Evolutionary conservation across 257 asterid genomes (phyloP).

Genomic region (Petrea volubilis): DNA sequence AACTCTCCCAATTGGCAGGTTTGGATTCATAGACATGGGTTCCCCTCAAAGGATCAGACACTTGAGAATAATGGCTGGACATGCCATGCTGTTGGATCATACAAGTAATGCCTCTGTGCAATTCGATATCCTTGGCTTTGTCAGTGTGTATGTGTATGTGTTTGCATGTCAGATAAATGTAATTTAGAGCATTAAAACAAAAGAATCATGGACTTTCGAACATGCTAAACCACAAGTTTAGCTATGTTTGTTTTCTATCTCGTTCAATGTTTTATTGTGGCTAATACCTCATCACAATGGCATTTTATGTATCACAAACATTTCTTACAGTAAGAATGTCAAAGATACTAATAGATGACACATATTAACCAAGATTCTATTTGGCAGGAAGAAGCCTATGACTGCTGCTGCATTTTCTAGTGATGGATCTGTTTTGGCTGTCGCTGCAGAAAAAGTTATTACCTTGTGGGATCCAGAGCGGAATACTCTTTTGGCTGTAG

Average conservation of each 20-base stretch:
- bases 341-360: background rate
- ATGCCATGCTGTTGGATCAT: constrained; percentile 97
- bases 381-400: constrained; percentile 84
- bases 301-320: background rate
- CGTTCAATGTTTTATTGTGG: background rate
- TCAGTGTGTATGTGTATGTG: background rate
- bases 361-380: constrained; percentile 12
- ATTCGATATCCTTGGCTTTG: constrained; percentile 15
- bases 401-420: constrained; percentile 78
- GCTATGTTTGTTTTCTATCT: background rate
- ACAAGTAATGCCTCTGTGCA: constrained; percentile 56
- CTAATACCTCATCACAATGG: background rate
- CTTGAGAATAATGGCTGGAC: constrained; percentile 71
- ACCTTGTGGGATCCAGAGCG: constrained; percentile 94
- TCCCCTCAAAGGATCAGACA: constrained; percentile 36
- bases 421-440: constrained; percentile 93
- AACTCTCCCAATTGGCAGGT: constrained; percentile 45
- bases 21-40: constrained; percentile 59
- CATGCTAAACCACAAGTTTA: background rate
- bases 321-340: background rate
- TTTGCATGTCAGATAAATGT: background rate
- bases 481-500: constrained; percentile 73
- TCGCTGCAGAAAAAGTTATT: constrained; percentile 84
- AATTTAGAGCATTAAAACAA: background rate
- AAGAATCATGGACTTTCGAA: background rate